A percentile compares a stretch with the other conserved stretches of the same genome.
phyloP scores from a whole-genome alignment of 116 monocot genomes.

The Cymodocea nodosa region DNA sequence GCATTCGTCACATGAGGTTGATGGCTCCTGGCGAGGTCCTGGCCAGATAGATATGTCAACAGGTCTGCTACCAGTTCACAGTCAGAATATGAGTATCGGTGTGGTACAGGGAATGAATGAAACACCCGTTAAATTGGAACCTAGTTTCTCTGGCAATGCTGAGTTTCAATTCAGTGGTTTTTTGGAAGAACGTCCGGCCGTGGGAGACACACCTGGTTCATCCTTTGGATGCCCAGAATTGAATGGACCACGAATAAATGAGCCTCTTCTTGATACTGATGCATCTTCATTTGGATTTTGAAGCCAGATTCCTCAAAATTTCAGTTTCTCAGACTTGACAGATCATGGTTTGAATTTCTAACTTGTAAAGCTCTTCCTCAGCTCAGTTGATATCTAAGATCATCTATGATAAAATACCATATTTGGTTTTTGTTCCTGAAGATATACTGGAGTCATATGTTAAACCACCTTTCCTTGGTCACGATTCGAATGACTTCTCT shows the following conservation, averaged over 20 bases:
- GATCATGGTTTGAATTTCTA: constrained; percentile 37
- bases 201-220: constrained; percentile 46
- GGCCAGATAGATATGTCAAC: constrained; percentile 29
- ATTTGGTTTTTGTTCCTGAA: constrained; percentile 10
- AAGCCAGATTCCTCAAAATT: constrained; percentile 74
- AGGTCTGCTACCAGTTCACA: constrained; percentile 21
- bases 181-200: constrained; percentile 33
- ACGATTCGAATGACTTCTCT: constrained; percentile 45
- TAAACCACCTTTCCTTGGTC: constrained; percentile 61
- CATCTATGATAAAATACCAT: background rate
- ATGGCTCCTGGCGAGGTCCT: constrained; percentile 3
- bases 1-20: constrained; percentile 3
- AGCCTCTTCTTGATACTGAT: constrained; percentile 51
- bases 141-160: constrained; percentile 39
- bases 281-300: constrained; percentile 52
- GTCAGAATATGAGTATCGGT: constrained; percentile 19
- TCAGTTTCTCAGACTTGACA: constrained; percentile 90
- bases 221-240: constrained; percentile 54
- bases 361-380: background rate
- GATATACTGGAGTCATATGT: constrained; percentile 75
- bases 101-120: constrained; percentile 51
- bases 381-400: background rate
- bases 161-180: constrained; percentile 51
- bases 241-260: constrained; percentile 36
- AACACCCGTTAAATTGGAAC: constrained; percentile 47